Conservation (phyloP, 2,329 filamentous ascomycete species). For the Pyrenophora graminea region DNA sequence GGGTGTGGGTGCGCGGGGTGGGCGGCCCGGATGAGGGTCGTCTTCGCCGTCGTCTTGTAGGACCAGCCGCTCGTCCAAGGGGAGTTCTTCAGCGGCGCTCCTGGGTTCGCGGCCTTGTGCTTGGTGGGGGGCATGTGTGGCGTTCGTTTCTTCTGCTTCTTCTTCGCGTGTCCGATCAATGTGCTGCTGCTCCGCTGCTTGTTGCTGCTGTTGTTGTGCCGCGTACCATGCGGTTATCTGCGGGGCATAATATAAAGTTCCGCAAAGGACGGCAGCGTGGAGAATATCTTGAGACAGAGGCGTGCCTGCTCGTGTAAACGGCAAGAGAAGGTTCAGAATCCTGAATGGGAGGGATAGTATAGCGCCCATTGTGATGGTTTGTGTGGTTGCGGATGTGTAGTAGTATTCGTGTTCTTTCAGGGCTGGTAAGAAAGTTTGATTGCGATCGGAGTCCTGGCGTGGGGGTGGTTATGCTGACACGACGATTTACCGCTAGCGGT, state of each 20-base stretch:
- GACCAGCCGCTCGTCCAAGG: constrained; percentile 32
- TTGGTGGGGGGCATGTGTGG: background rate
- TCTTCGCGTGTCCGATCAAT: background rate
- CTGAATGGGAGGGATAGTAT: constrained; percentile 33
- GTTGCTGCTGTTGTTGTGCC: constrained; percentile 17
- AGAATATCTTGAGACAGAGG: constrained; percentile 54
- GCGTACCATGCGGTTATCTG: constrained; percentile 50
- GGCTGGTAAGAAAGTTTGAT: background rate
- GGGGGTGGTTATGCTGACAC: too few species aligned
- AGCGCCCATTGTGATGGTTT: constrained; percentile 31
- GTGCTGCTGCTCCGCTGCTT: constrained; percentile 6
- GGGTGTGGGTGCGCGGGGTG: background rate
- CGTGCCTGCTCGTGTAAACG: constrained; percentile 54
- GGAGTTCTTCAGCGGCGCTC: constrained; percentile 18
- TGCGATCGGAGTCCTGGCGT: too few species aligned
- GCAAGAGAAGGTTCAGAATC: constrained; percentile 51
- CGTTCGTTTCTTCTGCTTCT: background rate
- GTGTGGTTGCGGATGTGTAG: too few species aligned
- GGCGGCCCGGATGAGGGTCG: background rate
- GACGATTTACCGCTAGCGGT: constrained; percentile 1
- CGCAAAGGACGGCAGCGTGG: constrained; percentile 51
- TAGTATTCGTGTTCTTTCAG: background rate
- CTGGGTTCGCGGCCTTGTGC: background rate
- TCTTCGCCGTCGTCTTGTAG: constrained; percentile 30
- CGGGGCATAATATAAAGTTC: constrained; percentile 53